A percentile compares a stretch with the other conserved stretches of the same genome.
Evolutionary conservation across 257 asterid species (phyloP).

Genomic region (Ocimum tenuiflorum): DNA sequence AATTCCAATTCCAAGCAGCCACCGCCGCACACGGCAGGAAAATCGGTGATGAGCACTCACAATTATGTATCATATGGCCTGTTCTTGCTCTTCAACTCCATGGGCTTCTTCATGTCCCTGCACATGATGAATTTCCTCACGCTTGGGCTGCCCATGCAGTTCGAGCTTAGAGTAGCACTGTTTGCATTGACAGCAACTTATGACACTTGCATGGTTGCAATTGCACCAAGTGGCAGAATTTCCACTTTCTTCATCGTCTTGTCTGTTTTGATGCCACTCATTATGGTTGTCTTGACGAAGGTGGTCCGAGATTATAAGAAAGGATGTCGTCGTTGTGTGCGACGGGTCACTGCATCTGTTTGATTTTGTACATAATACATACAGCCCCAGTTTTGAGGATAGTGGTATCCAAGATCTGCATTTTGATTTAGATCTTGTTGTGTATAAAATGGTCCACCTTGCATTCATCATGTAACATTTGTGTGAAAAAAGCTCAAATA

Average conservation of each 20-base stretch:
- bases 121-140: conserved; percentile 39
- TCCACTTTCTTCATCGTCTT: background rate
- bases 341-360: no score
- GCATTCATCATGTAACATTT: no score
- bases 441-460: no score
- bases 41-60: conserved; percentile 37
- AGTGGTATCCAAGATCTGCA: no score
- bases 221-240: conserved; percentile 18
- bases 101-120: conserved; percentile 40
- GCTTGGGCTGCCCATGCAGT: conserved; percentile 30
- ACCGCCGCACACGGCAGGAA: conserved; percentile 31
- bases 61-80: conserved; percentile 14
- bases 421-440: no score
- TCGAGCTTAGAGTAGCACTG: conserved; percentile 37
- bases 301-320: conserved; percentile 19
- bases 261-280: conserved; percentile 18
- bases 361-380: no score
- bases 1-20: background rate
- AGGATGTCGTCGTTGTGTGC: background rate
- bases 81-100: conserved; percentile 41
- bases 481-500: no score
- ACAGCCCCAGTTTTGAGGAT: no score
- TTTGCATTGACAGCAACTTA: conserved; percentile 31
- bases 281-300: background rate
- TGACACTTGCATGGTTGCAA: conserved; percentile 31